Percentiles rank a stretch among this genome's conserved stretches.
Evolutionary conservation across 2,329 filamentous ascomycete species (phyloP).

Genomic region (Cladophialophora psammophila): DNA sequence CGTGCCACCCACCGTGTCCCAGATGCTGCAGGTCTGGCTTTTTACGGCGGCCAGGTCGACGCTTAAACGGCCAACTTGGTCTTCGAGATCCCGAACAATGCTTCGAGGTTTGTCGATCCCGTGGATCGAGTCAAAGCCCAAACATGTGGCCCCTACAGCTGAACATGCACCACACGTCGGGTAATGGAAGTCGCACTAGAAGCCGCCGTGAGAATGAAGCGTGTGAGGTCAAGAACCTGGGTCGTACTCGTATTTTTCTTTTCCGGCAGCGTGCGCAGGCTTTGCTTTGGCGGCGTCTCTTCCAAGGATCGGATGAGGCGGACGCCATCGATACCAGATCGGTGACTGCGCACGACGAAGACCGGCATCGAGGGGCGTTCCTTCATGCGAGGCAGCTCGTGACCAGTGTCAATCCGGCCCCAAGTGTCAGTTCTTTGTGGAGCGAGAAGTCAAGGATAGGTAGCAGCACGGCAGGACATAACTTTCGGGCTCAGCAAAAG

Average conservation of each 20-base stretch:
- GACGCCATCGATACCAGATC: not conserved
- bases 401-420: no score
- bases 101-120: slow-evolving; percentile 40
- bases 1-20: not conserved
- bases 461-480: no score
- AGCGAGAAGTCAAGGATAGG: no score
- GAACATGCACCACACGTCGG: slow-evolving; percentile 41
- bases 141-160: slow-evolving; percentile 31
- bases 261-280: slow-evolving; percentile 34
- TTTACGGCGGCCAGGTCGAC: slow-evolving; percentile 29
- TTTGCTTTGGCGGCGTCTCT: slow-evolving; percentile 24
- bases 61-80: slow-evolving; percentile 42
- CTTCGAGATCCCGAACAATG: slow-evolving; percentile 41
- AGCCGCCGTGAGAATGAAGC: not conserved
- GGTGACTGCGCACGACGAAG: no score
- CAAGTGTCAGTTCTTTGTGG: no score
- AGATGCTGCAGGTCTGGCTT: not conserved
- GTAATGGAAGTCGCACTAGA: slow-evolving; percentile 33
- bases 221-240: not conserved
- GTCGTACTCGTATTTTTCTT: slow-evolving; percentile 33
- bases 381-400: no score
- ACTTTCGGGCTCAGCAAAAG: no score
- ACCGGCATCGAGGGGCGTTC: no score
- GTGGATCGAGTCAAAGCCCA: slow-evolving; percentile 37
- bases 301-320: not conserved